phyloP scores from a whole-genome alignment of 2,329 filamentous ascomycete genomes.

The Madurella fahalii region DNA sequence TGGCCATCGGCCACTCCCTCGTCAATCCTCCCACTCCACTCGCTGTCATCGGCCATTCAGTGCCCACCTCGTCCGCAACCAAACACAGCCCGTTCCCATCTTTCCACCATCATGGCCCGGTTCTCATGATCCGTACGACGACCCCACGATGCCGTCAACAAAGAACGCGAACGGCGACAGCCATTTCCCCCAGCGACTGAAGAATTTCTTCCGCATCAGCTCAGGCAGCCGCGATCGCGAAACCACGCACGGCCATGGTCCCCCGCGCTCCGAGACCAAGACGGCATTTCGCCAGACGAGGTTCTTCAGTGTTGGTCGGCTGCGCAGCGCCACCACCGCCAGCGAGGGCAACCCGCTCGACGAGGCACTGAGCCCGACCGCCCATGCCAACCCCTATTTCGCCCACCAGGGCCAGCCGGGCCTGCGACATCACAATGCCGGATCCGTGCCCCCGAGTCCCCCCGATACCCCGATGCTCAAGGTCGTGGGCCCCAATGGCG shows the following conservation, averaged over 20 bases:
- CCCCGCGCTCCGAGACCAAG: slow-evolving; percentile 56
- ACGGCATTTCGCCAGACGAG: slow-evolving; percentile 75
- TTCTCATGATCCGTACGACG: slow-evolving; percentile 24
- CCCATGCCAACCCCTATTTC: slow-evolving; percentile 95
- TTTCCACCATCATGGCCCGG: slow-evolving; percentile 23
- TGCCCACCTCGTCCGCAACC: slow-evolving; percentile 4
- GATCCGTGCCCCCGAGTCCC: slow-evolving; percentile 86
- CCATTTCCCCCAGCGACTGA: slow-evolving; percentile 65
- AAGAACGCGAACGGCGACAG: slow-evolving; percentile 52
- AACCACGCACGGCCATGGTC: slow-evolving; percentile 12
- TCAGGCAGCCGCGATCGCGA: slow-evolving; percentile 32
- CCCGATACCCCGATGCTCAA: slow-evolving; percentile 82
- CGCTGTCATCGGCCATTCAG: slow-evolving; percentile 4
- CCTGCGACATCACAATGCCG: slow-evolving; percentile 90
- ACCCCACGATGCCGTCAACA: slow-evolving; percentile 46
- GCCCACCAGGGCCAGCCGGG: slow-evolving; percentile 92
- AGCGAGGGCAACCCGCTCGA: slow-evolving; percentile 91
- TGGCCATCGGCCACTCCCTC: slow-evolving; percentile 7
- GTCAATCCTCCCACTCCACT: slow-evolving; percentile 5
- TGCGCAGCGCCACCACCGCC: slow-evolving; percentile 83
- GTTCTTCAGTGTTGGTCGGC: slow-evolving; percentile 85
- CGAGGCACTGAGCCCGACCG: slow-evolving; percentile 84
- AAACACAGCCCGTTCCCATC: slow-evolving; percentile 11
- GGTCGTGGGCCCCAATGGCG: slow-evolving; percentile 63
- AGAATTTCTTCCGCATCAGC: slow-evolving; percentile 69